A percentile compares a stretch with the other conserved stretches of the same genome.
Evolutionary conservation across 495 filamentous ascomycete species (phyloP).

Genomic region (Talaromyces wortmannii): DNA sequence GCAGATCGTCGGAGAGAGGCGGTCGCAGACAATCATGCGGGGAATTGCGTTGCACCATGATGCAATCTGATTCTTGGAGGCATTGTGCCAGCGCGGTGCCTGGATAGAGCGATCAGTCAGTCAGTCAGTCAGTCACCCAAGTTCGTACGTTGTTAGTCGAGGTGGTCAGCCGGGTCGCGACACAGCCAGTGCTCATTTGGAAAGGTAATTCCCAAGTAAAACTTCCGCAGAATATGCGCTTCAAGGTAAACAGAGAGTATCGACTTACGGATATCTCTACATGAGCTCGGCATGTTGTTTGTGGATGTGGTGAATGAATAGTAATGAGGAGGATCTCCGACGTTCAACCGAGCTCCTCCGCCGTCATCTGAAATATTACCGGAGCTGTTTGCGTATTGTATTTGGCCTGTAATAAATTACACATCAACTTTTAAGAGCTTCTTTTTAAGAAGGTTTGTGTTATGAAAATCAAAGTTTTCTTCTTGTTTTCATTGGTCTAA

Average conservation of each 20-base stretch:
- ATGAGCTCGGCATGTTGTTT: slow-evolving; percentile 82
- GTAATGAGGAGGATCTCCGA: background rate
- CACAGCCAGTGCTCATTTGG: background rate
- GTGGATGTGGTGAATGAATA: background rate
- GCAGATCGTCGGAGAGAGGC: slow-evolving; percentile 70
- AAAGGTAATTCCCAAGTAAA: background rate
- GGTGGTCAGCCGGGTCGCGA: no score
- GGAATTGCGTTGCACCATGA: slow-evolving; percentile 81
- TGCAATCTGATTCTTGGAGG: slow-evolving; percentile 90
- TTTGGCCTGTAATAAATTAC: no score
- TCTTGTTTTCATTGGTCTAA: no score
- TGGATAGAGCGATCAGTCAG: slow-evolving; percentile 31
- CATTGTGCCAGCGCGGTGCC: slow-evolving; percentile 88
- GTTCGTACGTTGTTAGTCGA: no score
- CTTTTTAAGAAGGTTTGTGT: no score
- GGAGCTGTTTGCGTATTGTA: no score
- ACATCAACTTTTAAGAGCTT: no score
- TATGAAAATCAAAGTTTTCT: no score
- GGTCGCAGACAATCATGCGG: slow-evolving; percentile 81
- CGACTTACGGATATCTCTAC: slow-evolving; percentile 85
- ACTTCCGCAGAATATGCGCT: background rate
- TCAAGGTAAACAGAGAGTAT: background rate
- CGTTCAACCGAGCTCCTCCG: no score
- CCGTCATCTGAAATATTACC: no score
- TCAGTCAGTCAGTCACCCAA: no score